These are phyloP conservation scores for Aspergillus fumigatiaffinis DNA, from an alignment of 2,329 filamentous ascomycete genomes.

Conservation along the genomic window DNA sequence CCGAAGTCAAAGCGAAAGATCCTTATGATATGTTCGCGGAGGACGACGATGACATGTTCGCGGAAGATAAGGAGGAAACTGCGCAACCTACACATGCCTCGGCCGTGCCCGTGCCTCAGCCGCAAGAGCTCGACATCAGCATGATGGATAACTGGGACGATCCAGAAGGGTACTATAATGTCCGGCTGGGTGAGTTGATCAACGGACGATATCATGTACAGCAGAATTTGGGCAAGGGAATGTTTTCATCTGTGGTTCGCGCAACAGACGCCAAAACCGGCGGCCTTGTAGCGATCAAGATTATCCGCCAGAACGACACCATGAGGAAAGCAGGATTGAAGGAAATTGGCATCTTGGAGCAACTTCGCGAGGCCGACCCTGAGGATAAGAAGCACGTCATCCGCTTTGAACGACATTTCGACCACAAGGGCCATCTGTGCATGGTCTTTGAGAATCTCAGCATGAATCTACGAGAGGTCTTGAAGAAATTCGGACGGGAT, in stretches of 20 bases:
- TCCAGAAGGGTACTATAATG: slow-evolving; percentile 92
- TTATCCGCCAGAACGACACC: slow-evolving; percentile 93
- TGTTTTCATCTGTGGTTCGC: slow-evolving; percentile 94
- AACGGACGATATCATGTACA: slow-evolving; percentile 87
- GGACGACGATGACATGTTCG: slow-evolving; percentile 83
- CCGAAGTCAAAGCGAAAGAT: slow-evolving; percentile 45
- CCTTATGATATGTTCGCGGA: slow-evolving; percentile 63
- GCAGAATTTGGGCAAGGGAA: slow-evolving; percentile 82
- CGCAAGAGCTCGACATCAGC: slow-evolving; percentile 62
- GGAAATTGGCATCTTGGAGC: slow-evolving; percentile 88
- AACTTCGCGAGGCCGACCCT: slow-evolving; percentile 78
- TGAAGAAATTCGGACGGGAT: slow-evolving; percentile 94
- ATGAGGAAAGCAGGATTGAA: slow-evolving; percentile 88
- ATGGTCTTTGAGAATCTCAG: slow-evolving; percentile 94
- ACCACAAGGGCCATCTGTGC: slow-evolving; percentile 91
- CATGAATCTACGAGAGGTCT: slow-evolving; percentile 85
- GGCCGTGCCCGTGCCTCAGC: slow-evolving; percentile 49
- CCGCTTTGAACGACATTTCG: slow-evolving; percentile 79
- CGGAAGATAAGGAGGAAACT: slow-evolving; percentile 60
- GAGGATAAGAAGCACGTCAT: slow-evolving; percentile 91
- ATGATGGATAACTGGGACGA: slow-evolving; percentile 93
- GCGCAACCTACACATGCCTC: slow-evolving; percentile 48
- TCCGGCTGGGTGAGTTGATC: slow-evolving; percentile 85
- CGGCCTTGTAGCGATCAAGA: slow-evolving; percentile 88
- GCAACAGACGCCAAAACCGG: slow-evolving; percentile 73